Base-by-base conservation (phyloP, 2,329 filamentous ascomycete genomes). In the Torrubiella hemipterigena region DNA sequence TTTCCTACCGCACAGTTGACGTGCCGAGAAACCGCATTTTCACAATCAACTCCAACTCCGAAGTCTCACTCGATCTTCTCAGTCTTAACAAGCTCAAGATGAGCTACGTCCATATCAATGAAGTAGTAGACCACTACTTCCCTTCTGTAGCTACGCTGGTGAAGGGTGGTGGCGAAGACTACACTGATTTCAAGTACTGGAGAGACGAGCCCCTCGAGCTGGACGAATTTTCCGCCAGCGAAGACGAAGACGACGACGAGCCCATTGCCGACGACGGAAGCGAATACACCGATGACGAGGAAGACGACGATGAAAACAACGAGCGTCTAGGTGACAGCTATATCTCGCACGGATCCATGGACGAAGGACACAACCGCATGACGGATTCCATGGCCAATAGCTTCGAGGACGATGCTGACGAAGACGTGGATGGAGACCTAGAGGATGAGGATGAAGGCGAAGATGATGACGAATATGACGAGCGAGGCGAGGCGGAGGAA, bases 111-210 rank as follows among this genome's bases (percentile, higher is more conserved):
- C 87, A 84, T 47, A 98, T 98, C 77, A 80, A 84, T 37, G 93
- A 98, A 54, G 79, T 98, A 36, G 84, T 98, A 6, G 91, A 98
- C 51, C 91, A 98, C 55, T 96, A 94, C 61, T 98, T 98, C 55
- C 91, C 91, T 6, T 85, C 93, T 2, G 79, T 93, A 10, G 84
- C 79, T 40, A 77, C 87, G 17, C 67, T 98, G 18, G 78, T 95
- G 13, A 85, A 82, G 46, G 81, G 82, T 27, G 89, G 87, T 14
- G 89, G 87, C 10, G 91, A 96, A 52, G 81, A 93, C 35, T 98
- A 83, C 49, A 98, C 91, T 0, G 91, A 98, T 52, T 98, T 98
- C 57, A 89, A 77, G 35, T 98, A 93, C 59, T 98, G 91, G 91
- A 72, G 93, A 39, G 81, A 93, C 39, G 69, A 70, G 29, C 84